phyloP scores from a whole-genome alignment of 306 rosid species.

The Quercus dentata region DNA sequence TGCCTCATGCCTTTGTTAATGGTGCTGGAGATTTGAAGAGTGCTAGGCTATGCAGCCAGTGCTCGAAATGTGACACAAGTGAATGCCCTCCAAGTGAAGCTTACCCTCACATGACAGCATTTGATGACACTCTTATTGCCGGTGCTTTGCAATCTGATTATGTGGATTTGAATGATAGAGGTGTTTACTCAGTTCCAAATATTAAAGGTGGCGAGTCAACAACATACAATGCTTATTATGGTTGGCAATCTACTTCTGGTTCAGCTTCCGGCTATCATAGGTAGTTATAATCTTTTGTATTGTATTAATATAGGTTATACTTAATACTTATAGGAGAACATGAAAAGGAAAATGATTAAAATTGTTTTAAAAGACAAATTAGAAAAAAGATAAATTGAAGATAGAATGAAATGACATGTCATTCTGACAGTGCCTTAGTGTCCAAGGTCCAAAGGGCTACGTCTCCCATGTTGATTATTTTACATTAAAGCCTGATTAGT shows the following conservation, averaged over 20 bases:
- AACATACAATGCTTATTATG: conserved; percentile 28
- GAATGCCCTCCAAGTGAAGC: conserved; percentile 31
- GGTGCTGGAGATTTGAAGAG: conserved; percentile 20
- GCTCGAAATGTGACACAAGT: conserved; percentile 27
- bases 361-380: too few relatives aligned
- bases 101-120: conserved; percentile 37
- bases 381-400: too few relatives aligned
- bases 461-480: too few relatives aligned
- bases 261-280: conserved; percentile 33
- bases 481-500: too few relatives aligned
- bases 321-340: too few relatives aligned
- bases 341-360: too few relatives aligned
- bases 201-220: conserved; percentile 36
- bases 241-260: conserved; percentile 41
- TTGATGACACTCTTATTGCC: conserved; percentile 29
- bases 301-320: not conserved
- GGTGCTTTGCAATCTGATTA: conserved; percentile 35
- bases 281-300: not conserved
- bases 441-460: too few relatives aligned
- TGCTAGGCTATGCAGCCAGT: conserved; percentile 27
- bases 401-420: too few relatives aligned
- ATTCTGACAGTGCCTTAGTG: too few relatives aligned
- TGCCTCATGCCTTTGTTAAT: not conserved
- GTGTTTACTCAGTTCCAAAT: conserved; percentile 31
- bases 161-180: conserved; percentile 26